Percentiles rank a stretch among this genome's conserved stretches.
These are phyloP conservation scores for Marasmius tenuissimus DNA, from an alignment of 1,284 basidiomycete species.

Conservation along the genomic window DNA sequence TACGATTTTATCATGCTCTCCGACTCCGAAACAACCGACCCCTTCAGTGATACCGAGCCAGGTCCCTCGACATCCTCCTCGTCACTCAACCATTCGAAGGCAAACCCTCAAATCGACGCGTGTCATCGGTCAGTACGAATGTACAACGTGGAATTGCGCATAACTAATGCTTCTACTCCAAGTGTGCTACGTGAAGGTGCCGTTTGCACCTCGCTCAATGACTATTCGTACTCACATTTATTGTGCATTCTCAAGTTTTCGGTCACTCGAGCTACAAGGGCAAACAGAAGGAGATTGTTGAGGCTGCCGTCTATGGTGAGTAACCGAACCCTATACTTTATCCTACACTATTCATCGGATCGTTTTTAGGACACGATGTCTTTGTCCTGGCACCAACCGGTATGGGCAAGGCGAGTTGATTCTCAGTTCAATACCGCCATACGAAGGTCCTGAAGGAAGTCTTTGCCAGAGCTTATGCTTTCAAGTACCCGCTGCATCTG, in stretches of 20 bases:
- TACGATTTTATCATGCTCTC: too few species aligned
- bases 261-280: conserved; percentile 69
- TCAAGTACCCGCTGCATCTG: conserved; percentile 79
- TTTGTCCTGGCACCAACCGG: conserved; percentile 87
- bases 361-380: conserved; percentile 60
- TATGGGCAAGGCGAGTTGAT: conserved; percentile 73
- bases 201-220: neutral
- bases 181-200: conserved; percentile 10
- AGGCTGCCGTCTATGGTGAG: conserved; percentile 62
- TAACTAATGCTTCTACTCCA: neutral
- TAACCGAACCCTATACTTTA: conserved; percentile 14
- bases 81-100: neutral
- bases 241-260: conserved; percentile 44
- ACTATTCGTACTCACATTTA: neutral
- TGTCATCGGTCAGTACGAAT: conserved; percentile 10
- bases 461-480: conserved; percentile 76
- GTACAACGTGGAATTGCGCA: neutral
- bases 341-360: neutral
- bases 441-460: neutral
- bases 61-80: neutral
- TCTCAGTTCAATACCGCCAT: conserved; percentile 1
- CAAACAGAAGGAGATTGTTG: conserved; percentile 75
- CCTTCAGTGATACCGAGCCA: neutral
- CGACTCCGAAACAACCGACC: neutral
- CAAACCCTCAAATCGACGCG: neutral